Evolutionary conservation across 2,329 filamentous ascomycete genomes (phyloP), one percentile per base, ranked within the genome.

Genomic region (Fusarium albidum): DNA sequence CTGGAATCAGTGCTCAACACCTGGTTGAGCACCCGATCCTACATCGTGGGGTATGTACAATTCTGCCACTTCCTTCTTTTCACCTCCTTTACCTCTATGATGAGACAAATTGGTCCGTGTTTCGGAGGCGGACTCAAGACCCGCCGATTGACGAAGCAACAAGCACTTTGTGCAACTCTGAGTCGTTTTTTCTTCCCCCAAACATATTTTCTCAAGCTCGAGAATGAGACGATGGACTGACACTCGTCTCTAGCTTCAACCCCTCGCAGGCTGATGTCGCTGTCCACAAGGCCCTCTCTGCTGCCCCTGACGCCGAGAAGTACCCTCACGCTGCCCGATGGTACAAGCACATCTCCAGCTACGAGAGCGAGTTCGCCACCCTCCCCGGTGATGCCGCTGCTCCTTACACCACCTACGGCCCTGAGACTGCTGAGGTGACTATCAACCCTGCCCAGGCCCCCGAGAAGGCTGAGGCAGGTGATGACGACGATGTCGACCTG

Each of bases 261-360:
- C 89, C 93, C 70, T 91, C 91, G 70, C 95, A 99, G 84, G 95
- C 95, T 79, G 95, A 99, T 83, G 94, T 96, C 71, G 90, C 89
- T 78, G 87, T 87, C 81, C 98, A 90, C 90, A 96, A 98, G 87
- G 90, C 90, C 71, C 78, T 97, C 75, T 87, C 83, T 72, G 79
- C 82, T 68, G 78, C 86, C 56, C 95, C 95, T 69, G 87, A 89
- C 67, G 85, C 89, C 71, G 82, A 83, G 77, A 96, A 96, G 83
- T 96, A 90, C 87, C 92, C 94, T 72, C 84, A 96, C 82, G 92
- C 90, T 73, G 92, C 91, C 74, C 90, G 95, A 78, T 99, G 95
- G 95, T 97, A 96, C 88, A 96, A 96, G 87, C 94, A 99, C 87
- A 91, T 97, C 74, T 86, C 90, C 76, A 90, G 90, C 69, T 96